These are phyloP conservation scores for Pyropia haitanensis DNA, from an alignment of 23 red algal species.

Conservation along the genomic window DNA sequence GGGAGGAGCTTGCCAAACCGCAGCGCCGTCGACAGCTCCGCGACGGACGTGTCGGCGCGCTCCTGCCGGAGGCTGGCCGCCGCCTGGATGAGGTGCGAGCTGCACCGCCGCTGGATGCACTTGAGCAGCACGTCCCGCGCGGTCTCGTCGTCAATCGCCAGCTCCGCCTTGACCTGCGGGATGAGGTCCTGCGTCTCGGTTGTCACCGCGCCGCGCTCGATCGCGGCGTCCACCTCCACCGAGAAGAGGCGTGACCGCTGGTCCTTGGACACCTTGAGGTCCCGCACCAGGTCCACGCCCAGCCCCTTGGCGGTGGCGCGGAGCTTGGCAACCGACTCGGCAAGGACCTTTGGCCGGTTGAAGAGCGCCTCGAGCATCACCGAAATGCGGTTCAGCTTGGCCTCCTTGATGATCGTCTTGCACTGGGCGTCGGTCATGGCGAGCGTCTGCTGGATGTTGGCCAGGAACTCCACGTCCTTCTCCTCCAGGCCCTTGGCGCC, in stretches of 20 bases:
- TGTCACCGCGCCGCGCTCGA: constrained; percentile 82
- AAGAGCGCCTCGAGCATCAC: constrained; percentile 70
- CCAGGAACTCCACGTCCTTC: constrained; percentile 79
- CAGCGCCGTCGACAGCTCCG: constrained; percentile 73
- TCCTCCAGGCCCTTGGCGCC: constrained; percentile 45
- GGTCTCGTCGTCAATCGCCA: constrained; percentile 44
- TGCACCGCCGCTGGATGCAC: constrained; percentile 82
- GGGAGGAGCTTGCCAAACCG: constrained; percentile 88
- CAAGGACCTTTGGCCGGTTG: constrained; percentile 50
- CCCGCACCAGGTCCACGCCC: constrained; percentile 79
- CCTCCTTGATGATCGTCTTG: constrained; percentile 64
- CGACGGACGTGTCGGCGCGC: constrained; percentile 40
- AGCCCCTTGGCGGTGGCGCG: constrained; percentile 45
- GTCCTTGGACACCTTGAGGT: constrained; percentile 46
- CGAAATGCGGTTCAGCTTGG: constrained; percentile 59
- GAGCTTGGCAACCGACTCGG: constrained; percentile 64
- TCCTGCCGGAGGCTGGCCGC: constrained; percentile 69
- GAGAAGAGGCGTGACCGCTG: constrained; percentile 65
- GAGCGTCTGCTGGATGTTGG: constrained; percentile 79
- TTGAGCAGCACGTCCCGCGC: constrained; percentile 60
- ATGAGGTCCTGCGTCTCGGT: constrained; percentile 69
- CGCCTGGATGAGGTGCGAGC: constrained; percentile 76
- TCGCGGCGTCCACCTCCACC: constrained; percentile 84
- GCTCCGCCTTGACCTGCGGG: constrained; percentile 40
- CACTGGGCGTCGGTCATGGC: constrained; percentile 75